phyloP scores from a whole-genome alignment of 2,329 filamentous ascomycete genomes.

The Hypoxylon sp. region DNA sequence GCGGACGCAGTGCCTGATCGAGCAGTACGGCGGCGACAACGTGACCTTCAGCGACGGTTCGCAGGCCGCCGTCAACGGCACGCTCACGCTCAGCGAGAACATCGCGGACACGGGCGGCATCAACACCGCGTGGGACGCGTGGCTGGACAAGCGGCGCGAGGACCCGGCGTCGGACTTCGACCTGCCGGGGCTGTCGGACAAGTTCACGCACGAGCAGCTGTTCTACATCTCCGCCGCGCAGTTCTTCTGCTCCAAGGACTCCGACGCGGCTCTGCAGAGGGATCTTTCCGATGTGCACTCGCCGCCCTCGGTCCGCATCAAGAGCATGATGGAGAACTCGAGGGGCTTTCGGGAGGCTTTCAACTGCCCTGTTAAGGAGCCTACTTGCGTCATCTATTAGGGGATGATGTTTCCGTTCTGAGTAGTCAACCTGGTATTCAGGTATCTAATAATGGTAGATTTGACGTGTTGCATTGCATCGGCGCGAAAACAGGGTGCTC shows the following conservation, averaged over 20 bases:
- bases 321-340: slow-evolving; percentile 31
- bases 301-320: slow-evolving; percentile 15
- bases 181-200: slow-evolving; percentile 10
- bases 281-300: slow-evolving; percentile 6
- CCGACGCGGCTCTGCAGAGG: neutral
- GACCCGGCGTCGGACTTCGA: slow-evolving; percentile 27
- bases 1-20: slow-evolving; percentile 14
- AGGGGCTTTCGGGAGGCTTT: slow-evolving; percentile 28
- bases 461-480: slow-evolving; percentile 1
- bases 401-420: neutral
- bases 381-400: slow-evolving; percentile 33
- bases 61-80: slow-evolving; percentile 18
- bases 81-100: slow-evolving; percentile 24
- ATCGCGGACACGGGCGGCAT: slow-evolving; percentile 33
- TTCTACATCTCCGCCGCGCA: slow-evolving; percentile 24
- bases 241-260: slow-evolving; percentile 26
- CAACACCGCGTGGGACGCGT: slow-evolving; percentile 34
- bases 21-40: slow-evolving; percentile 14
- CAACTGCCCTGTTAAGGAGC: slow-evolving; percentile 33
- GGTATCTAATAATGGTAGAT: neutral
- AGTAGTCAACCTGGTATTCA: neutral
- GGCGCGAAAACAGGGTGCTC: neutral
- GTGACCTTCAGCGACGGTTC: slow-evolving; percentile 11
- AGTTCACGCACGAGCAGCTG: slow-evolving; percentile 29
- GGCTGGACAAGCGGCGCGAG: slow-evolving; percentile 26